Conservation (phyloP, 768 basidiomycete species). For the Auricularia auricula-judae region DNA sequence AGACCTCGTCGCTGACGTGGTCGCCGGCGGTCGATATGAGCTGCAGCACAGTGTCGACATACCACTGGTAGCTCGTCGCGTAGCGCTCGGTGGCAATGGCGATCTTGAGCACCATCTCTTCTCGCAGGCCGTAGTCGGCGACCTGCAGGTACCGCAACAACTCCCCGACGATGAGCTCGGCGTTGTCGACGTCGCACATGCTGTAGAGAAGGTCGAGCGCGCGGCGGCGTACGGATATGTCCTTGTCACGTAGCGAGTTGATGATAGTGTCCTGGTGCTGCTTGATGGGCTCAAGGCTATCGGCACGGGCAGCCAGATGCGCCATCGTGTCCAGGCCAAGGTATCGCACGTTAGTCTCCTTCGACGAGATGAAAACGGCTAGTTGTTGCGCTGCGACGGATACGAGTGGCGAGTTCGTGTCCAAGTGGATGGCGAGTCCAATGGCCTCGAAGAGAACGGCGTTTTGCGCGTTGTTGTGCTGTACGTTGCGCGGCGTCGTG, state of each 20-base stretch:
- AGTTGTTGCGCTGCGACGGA: conserved; percentile 80
- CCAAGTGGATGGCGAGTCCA: conserved; percentile 88
- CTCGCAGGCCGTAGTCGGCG: conserved; percentile 93
- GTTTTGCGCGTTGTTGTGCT: conserved; percentile 98
- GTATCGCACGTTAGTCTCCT: conserved; percentile 97
- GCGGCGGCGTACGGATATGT: conserved; percentile 89
- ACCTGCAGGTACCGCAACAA: conserved; percentile 85
- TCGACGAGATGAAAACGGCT: conserved; percentile 92
- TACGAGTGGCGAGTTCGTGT: conserved; percentile 82
- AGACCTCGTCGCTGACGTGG: conserved; percentile 98
- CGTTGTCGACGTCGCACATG: conserved; percentile 98
- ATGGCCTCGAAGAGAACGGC: conserved; percentile 98
- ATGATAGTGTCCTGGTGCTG: conserved; percentile 95
- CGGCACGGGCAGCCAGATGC: conserved; percentile 88
- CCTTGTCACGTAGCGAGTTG: conserved; percentile 86
- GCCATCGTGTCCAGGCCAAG: conserved; percentile 97
- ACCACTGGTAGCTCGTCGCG: conserved; percentile 96
- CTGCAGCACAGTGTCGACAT: conserved; percentile 94
- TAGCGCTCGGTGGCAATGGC: conserved; percentile 99
- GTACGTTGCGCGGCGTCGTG: conserved; percentile 83
- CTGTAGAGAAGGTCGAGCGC: conserved; percentile 94
- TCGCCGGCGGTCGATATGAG: conserved; percentile 95
- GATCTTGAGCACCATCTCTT: conserved; percentile 98
- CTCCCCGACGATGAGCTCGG: conserved; percentile 92
- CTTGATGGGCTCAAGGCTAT: conserved; percentile 86